Conservation (phyloP, 2,329 filamentous ascomycete species). For the Beauveria brongniartii region DNA sequence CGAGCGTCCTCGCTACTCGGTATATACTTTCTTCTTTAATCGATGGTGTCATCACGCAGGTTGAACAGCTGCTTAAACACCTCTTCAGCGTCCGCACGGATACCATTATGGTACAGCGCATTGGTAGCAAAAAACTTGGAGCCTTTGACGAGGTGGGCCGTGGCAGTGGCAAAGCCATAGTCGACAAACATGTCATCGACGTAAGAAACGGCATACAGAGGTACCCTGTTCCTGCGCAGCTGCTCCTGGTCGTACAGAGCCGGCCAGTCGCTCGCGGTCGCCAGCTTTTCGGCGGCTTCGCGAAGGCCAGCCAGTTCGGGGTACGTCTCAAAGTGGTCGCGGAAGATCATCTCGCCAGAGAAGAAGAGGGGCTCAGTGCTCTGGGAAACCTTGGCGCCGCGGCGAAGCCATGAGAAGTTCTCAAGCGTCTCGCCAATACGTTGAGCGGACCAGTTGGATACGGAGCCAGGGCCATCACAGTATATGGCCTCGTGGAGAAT, state of each 20-base stretch:
- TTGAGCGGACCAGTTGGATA: conserved; percentile 69
- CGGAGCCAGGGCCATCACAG: conserved; percentile 55
- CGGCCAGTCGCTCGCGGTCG: conserved; percentile 61
- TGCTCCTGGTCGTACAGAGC: conserved; percentile 67
- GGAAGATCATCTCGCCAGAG: conserved; percentile 88
- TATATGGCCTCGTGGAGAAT: conserved; percentile 85
- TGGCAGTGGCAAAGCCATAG: conserved; percentile 62
- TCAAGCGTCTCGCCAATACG: conserved; percentile 45
- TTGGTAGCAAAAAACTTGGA: conserved; percentile 82
- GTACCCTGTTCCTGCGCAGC: conserved; percentile 69
- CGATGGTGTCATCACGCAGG: conserved; percentile 60
- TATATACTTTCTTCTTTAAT: conserved; percentile 28
- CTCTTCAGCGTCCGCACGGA: conserved; percentile 66
- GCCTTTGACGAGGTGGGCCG: conserved; percentile 64
- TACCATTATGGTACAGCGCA: conserved; percentile 75
- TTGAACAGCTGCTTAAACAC: conserved; percentile 69
- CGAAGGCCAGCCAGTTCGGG: conserved; percentile 63
- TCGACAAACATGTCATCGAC: conserved; percentile 92
- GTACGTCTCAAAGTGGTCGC: conserved; percentile 76
- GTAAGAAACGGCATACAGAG: conserved; percentile 78
- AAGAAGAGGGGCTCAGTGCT: conserved; percentile 57
- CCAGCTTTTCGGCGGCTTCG: conserved; percentile 62
- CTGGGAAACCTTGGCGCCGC: conserved; percentile 16
- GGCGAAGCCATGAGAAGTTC: conserved; percentile 44
- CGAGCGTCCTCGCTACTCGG: not conserved